Evolutionary conservation across 176 grass and related monocot genomes (phyloP), one percentile per base, ranked within the genome.

Genomic region (Elaeis guineensis): DNA sequence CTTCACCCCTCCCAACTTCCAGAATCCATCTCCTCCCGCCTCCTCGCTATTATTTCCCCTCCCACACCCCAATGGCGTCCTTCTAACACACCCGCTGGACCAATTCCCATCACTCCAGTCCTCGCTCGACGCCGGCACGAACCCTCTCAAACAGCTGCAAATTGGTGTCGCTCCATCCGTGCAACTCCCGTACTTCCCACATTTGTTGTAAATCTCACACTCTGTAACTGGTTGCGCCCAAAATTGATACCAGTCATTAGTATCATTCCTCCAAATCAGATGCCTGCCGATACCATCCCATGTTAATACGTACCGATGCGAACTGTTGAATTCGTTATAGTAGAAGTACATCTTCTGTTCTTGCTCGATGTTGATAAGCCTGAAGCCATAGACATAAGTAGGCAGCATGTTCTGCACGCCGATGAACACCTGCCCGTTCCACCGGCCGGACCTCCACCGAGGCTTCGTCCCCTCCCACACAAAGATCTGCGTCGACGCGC

Each of bases 151-250:
- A 54, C 85, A 89, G 0, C 0, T 0, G 53, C 79, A 87, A 5
- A 0, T 4, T 5, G 0, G 5, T 6, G 1, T 8, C 0, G 26
- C 6, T 14, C 1, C 20, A 7, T 48, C 28, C 6, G 70, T 64
- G 49, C 80, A 89, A 19, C 80, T 1, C 73, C 85, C 77, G 67
- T 67, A 78, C 53, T 9, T 5, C 62, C 80, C 85, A 74, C 80
- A 89, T 57, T 70, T 3, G 23, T 77, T 51, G 51, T 22, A 67
- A 0, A 83, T 57, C 7, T 77, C 73, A 4, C 85, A 89, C 58
- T 7, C 9, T 9, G 2, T 53, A 16, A 0, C 0, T 29, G 77
- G 73, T 0, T 52, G 26, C 6, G 3, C 35, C 9, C 8, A 44
- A 44, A 9, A 44, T 1, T 12, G 2, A 44, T 2, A 14, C 35